A percentile compares a stretch with the other conserved stretches of the same genome.
Evolutionary conservation across 306 rosid genomes (phyloP).

Genomic region (Citrullus mucosospermus): DNA sequence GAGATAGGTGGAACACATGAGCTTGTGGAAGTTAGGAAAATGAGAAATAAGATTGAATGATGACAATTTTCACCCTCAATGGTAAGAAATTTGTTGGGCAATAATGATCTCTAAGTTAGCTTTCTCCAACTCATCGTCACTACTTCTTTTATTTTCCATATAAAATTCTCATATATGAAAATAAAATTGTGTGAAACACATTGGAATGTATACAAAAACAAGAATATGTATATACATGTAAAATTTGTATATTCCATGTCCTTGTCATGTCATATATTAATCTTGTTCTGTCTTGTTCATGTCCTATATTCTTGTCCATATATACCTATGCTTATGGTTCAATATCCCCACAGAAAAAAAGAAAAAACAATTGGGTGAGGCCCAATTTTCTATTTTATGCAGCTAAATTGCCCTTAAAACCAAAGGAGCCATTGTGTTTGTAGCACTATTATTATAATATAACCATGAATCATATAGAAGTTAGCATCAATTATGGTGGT

Average conservation of each 20-base stretch:
- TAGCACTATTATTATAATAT: background rate
- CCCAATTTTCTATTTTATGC: background rate
- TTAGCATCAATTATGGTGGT: background rate
- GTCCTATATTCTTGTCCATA: background rate
- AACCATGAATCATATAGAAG: background rate
- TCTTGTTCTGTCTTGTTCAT: background rate
- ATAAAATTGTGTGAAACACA: background rate
- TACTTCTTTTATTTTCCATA: background rate
- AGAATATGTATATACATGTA: background rate
- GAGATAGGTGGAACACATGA: too few relatives aligned
- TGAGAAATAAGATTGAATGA: too few relatives aligned
- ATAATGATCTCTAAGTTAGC: too few relatives aligned
- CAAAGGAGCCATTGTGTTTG: too few relatives aligned
- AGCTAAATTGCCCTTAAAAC: background rate
- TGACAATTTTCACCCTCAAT: too few relatives aligned
- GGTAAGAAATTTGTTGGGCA: too few relatives aligned
- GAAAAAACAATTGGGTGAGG: background rate
- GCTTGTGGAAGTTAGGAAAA: too few relatives aligned
- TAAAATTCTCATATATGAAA: background rate
- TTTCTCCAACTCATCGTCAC: too few relatives aligned
- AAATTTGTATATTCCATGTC: background rate
- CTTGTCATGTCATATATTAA: too few relatives aligned
- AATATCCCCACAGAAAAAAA: background rate
- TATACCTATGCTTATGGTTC: background rate
- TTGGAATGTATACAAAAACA: background rate